A percentile compares a stretch with the other conserved stretches of the same genome.
Conservation (phyloP, 1,284 basidiomycete species). For the Hemileia vastatrix region DNA sequence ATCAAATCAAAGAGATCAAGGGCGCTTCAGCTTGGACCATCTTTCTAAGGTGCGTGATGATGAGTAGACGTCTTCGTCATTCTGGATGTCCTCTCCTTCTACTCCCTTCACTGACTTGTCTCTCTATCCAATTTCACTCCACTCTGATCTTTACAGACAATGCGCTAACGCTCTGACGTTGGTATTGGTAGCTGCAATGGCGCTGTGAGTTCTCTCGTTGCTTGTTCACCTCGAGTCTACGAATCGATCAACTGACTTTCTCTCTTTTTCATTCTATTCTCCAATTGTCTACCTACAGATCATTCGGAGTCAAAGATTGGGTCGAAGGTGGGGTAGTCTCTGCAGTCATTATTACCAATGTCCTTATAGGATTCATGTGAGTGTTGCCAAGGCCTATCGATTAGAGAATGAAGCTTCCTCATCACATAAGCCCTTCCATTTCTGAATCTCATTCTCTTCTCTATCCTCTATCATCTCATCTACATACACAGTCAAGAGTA, state of each 20-base stretch:
- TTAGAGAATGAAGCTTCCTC: constrained; percentile 47
- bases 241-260: constrained; percentile 56
- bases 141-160: too few relatives aligned
- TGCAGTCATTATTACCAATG: constrained; percentile 55
- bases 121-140: too few relatives aligned
- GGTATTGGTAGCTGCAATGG: constrained; percentile 31
- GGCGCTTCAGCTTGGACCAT: too few relatives aligned
- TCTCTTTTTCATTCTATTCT: constrained; percentile 46
- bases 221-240: too few relatives aligned
- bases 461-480: constrained; percentile 33
- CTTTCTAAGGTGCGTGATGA: too few relatives aligned
- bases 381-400: constrained; percentile 33
- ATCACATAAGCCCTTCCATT: background rate
- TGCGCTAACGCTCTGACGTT: constrained; percentile 46
- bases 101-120: too few relatives aligned
- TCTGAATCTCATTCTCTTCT: constrained; percentile 47
- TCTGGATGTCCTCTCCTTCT: too few relatives aligned
- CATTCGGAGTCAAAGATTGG: constrained; percentile 48
- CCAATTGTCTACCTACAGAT: background rate
- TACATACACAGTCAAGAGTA: constrained; percentile 47
- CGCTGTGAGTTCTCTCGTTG: constrained; percentile 34
- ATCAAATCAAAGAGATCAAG: too few relatives aligned
- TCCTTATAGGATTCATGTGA: constrained; percentile 46
- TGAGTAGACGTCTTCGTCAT: too few relatives aligned
- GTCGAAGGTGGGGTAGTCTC: constrained; percentile 59